A percentile compares a stretch with the other conserved stretches of the same genome.
Evolutionary conservation across 73 alveolate species (phyloP).

Genomic region (Tetrahymena malaccensis): DNA sequence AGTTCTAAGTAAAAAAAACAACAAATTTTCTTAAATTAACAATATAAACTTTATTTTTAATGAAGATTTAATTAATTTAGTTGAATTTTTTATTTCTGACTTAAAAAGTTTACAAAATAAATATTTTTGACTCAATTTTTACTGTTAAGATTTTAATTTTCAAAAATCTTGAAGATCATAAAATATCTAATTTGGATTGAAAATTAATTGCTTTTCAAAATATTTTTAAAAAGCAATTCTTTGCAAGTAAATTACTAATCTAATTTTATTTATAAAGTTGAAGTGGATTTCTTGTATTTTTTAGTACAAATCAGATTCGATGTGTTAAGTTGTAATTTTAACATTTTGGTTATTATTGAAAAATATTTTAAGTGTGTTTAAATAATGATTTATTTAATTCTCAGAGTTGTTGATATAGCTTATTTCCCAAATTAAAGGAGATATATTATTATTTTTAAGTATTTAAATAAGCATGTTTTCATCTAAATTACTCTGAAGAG

Average conservation of each 20-base stretch:
- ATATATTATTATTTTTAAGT: background rate
- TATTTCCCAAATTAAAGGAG: background rate
- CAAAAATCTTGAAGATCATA: background rate
- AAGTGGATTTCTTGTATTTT: background rate
- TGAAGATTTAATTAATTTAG: too few relatives aligned
- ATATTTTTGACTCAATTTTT: too few relatives aligned
- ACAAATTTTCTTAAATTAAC: too few relatives aligned
- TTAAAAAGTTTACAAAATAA: too few relatives aligned
- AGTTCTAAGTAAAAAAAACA: too few relatives aligned
- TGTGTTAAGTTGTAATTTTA: background rate
- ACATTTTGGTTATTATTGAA: background rate
- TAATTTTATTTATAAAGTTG: background rate
- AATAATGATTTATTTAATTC: background rate
- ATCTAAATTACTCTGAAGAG: background rate
- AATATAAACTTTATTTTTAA: too few relatives aligned
- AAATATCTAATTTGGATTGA: background rate
- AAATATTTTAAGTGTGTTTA: background rate
- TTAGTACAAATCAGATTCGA: background rate
- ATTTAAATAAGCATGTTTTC: background rate
- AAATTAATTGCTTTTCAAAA: background rate
- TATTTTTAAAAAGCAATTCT: background rate
- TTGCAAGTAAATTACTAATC: background rate
- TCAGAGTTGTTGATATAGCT: background rate
- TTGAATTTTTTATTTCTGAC: too few relatives aligned
- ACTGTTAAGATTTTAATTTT: too few relatives aligned